These are phyloP conservation scores for Glaciozyma martinii DNA, from an alignment of 768 basidiomycete genomes.

Conservation along the genomic window DNA sequence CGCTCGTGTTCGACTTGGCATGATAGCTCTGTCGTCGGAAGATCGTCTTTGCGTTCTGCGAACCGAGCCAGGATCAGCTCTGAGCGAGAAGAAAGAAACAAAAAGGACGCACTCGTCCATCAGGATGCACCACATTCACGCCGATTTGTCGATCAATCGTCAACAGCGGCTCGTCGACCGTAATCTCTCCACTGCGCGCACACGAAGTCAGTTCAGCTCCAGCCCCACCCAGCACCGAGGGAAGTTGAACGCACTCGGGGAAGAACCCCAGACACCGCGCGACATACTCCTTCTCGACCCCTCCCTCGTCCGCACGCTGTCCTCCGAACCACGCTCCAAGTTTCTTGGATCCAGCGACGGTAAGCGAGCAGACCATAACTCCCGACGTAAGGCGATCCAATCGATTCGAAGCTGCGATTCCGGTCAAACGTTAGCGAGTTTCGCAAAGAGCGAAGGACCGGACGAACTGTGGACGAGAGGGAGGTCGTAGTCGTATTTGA, in stretches of 20 bases:
- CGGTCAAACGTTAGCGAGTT: background rate
- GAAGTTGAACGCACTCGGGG: slow-evolving; percentile 60
- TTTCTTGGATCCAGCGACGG: slow-evolving; percentile 55
- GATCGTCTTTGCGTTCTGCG: slow-evolving; percentile 73
- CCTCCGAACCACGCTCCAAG: slow-evolving; percentile 69
- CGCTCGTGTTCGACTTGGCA: slow-evolving; percentile 65
- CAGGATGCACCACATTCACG: slow-evolving; percentile 85
- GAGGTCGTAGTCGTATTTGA: slow-evolving; percentile 73
- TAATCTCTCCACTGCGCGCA: slow-evolving; percentile 57
- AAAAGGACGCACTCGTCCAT: slow-evolving; percentile 63
- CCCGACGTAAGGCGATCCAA: slow-evolving; percentile 91
- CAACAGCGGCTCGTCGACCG: slow-evolving; percentile 74
- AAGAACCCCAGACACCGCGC: slow-evolving; percentile 80
- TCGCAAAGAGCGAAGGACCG: slow-evolving; percentile 4
- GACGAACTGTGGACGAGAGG: slow-evolving; percentile 71
- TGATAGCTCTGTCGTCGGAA: slow-evolving; percentile 80
- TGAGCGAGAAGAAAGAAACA: background rate
- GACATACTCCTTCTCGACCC: slow-evolving; percentile 74
- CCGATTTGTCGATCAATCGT: slow-evolving; percentile 96
- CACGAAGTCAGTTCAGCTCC: background rate
- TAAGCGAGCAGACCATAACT: slow-evolving; percentile 82
- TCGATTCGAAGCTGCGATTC: slow-evolving; percentile 72
- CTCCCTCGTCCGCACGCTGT: slow-evolving; percentile 46
- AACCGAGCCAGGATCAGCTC: background rate
- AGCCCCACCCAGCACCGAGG: background rate